These are phyloP conservation scores for Alternaria triticimaculans DNA, from an alignment of 2,329 filamentous ascomycete species.

Conservation along the genomic window DNA sequence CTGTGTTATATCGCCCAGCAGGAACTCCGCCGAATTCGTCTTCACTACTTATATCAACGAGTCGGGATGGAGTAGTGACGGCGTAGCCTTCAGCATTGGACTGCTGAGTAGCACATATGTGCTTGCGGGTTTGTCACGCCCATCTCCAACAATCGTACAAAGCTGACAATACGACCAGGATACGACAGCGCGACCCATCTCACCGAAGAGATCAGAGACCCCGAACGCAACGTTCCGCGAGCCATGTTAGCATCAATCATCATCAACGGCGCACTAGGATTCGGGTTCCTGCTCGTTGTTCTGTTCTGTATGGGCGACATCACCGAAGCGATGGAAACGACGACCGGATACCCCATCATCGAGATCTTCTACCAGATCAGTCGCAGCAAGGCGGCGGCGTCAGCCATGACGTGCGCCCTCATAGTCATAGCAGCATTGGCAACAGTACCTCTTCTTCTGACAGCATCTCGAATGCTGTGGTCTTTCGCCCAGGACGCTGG, in stretches of 20 bases:
- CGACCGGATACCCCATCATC: slow-evolving; percentile 47
- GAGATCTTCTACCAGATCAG: slow-evolving; percentile 35
- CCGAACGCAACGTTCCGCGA: slow-evolving; percentile 1
- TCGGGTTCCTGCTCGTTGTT: slow-evolving; percentile 47
- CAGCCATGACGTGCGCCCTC: slow-evolving; percentile 24
- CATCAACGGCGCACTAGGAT: slow-evolving; percentile 43
- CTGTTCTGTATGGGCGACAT: slow-evolving; percentile 44
- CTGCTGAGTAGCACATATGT: slow-evolving; percentile 28
- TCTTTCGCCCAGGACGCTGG: slow-evolving; percentile 29
- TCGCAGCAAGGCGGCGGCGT: slow-evolving; percentile 4
- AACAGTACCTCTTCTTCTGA: slow-evolving; percentile 15
- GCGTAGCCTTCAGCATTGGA: slow-evolving; percentile 51
- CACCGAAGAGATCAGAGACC: slow-evolving; percentile 3
- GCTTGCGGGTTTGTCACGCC: slow-evolving; percentile 20
- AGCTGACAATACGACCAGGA: background rate
- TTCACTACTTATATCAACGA: slow-evolving; percentile 54
- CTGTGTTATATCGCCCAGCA: slow-evolving; percentile 49
- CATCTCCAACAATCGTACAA: background rate
- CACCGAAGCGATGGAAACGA: slow-evolving; percentile 32
- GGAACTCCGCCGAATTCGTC: slow-evolving; percentile 46
- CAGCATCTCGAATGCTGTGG: slow-evolving; percentile 35
- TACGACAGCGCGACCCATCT: slow-evolving; percentile 9
- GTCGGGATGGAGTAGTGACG: slow-evolving; percentile 50
- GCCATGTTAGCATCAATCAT: slow-evolving; percentile 17
- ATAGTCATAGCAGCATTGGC: slow-evolving; percentile 26